Evolutionary conservation across 495 filamentous ascomycete species (phyloP).

Genomic region (Aeminium ludgeri): DNA sequence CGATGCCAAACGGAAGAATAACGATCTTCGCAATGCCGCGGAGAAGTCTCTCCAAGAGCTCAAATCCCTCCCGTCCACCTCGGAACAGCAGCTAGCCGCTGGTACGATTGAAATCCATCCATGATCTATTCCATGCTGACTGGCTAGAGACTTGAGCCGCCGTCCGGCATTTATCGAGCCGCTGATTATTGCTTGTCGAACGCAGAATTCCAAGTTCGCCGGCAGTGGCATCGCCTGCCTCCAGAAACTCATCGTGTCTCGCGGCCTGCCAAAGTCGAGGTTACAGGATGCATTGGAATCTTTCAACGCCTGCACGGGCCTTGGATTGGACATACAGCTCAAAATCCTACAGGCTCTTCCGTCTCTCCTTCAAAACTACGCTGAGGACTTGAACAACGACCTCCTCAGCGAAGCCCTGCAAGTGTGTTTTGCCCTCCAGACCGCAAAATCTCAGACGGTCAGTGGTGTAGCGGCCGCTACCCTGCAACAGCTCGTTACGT

Average conservation of each 20-base stretch:
- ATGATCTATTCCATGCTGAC: constrained; percentile 2
- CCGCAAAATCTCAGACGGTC: constrained; percentile 77
- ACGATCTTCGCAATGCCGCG: constrained; percentile 76
- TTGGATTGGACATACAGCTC: constrained; percentile 76
- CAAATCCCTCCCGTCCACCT: constrained; percentile 57
- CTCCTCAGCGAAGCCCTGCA: constrained; percentile 66
- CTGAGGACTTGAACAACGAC: constrained; percentile 60
- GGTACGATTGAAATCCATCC: constrained; percentile 34
- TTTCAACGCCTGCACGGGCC: constrained; percentile 57
- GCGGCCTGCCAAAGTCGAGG: constrained; percentile 53
- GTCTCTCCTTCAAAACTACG: constrained; percentile 82
- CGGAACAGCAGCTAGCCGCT: constrained; percentile 67
- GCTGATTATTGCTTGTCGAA: constrained; percentile 81
- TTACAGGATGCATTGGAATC: constrained; percentile 75
- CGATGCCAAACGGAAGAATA: constrained; percentile 85
- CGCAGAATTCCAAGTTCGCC: constrained; percentile 74
- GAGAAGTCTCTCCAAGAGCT: constrained; percentile 88
- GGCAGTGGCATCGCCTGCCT: constrained; percentile 73
- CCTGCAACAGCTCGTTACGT: constrained; percentile 80
- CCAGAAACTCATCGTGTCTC: constrained; percentile 68
- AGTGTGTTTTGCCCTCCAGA: constrained; percentile 79
- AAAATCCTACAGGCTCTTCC: constrained; percentile 91
- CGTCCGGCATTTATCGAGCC: constrained; percentile 73
- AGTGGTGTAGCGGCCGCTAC: constrained; percentile 91
- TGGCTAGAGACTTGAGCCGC: constrained; percentile 58